Conservation (phyloP, 306 rosid genomes). For the Vachellia pachyceras region DNA sequence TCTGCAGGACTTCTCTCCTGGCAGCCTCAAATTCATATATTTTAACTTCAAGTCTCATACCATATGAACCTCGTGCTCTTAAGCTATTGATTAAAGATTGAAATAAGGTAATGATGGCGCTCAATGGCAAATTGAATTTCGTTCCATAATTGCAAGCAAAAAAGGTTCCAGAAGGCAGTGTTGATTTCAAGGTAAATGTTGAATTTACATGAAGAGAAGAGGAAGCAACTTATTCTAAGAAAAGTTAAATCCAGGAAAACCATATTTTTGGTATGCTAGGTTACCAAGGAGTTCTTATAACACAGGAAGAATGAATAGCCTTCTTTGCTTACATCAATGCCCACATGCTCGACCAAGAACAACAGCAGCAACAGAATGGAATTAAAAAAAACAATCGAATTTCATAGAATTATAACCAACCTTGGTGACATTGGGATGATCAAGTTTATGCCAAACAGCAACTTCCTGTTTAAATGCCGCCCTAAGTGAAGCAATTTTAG, state of each 20-base stretch:
- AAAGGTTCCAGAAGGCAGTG: background rate
- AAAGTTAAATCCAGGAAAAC: background rate
- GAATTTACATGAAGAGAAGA: background rate
- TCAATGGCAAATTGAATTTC: background rate
- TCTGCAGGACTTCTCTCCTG: background rate
- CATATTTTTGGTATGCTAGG: background rate
- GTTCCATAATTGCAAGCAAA: constrained; percentile 22
- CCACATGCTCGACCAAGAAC: constrained; percentile 20
- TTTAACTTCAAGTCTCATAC: constrained; percentile 26
- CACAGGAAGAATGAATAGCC: background rate
- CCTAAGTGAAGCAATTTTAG: constrained; percentile 86
- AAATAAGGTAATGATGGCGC: background rate
- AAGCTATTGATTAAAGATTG: background rate
- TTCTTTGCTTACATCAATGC: constrained; percentile 13
- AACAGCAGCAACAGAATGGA: background rate
- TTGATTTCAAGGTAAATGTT: constrained; percentile 9
- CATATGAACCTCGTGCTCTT: constrained; percentile 5
- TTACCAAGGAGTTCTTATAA: constrained; percentile 4
- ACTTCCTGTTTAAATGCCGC: constrained; percentile 96
- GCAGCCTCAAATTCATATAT: constrained; percentile 7
- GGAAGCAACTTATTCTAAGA: background rate
- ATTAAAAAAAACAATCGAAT: constrained; percentile 18
- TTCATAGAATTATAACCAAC: constrained; percentile 43
- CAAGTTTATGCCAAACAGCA: constrained; percentile 99
- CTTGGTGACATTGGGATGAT: constrained; percentile 97